phyloP scores from a whole-genome alignment of 257 asterid species.

The Solanum pennellii region DNA sequence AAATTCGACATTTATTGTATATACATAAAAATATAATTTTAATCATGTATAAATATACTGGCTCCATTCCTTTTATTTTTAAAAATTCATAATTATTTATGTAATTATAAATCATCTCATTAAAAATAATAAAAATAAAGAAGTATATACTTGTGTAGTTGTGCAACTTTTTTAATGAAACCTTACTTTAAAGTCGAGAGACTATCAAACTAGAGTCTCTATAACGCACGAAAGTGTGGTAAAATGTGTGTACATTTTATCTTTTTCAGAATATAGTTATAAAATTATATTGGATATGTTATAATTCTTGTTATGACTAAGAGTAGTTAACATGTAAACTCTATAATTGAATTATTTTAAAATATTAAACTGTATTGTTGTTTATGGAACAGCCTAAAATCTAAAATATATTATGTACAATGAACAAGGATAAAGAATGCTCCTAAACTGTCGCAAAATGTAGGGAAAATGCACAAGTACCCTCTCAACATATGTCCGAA shows the following conservation, averaged over 20 bases:
- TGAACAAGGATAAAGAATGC: not conserved
- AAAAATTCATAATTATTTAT: not conserved
- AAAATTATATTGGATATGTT: not conserved
- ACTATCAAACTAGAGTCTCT: not conserved
- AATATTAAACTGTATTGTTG: not conserved
- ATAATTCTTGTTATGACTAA: not conserved
- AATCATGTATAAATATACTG: not conserved
- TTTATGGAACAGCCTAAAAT: rapidly evolving
- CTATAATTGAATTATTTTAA: not conserved
- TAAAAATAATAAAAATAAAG: not conserved
- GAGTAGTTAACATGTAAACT: not conserved
- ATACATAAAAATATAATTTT: too few species aligned
- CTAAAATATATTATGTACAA: not conserved
- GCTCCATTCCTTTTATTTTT: not conserved
- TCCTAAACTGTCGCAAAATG: not conserved
- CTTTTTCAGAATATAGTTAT: rapidly evolving
- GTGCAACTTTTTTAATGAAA: not conserved
- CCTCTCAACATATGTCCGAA: rapidly evolving
- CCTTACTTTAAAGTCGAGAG: not conserved
- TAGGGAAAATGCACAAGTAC: too few species aligned
- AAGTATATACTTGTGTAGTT: not conserved
- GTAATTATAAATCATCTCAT: not conserved
- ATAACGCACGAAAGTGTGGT: not conserved
- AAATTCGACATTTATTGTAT: too few species aligned
- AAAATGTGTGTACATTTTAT: not conserved